Evolutionary conservation across 2,329 filamentous ascomycete genomes (phyloP), one percentile per base, ranked within the genome.

Genomic region (Pyrenochaeta sp.): DNA sequence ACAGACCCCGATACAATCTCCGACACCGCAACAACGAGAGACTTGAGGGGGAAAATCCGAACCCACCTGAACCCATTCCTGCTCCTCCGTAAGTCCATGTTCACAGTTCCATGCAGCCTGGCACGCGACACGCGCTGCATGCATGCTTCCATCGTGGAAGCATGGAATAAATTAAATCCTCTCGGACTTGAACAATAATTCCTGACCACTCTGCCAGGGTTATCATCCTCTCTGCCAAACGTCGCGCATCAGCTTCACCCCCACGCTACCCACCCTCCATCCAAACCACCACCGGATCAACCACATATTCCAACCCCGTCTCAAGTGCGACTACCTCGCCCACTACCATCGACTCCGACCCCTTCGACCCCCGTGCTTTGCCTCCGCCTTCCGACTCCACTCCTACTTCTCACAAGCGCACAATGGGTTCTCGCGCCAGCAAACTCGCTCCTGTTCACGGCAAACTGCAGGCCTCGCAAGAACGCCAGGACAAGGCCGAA

Each of bases 371-470:
- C 17, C 23, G 15, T 15, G 19, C 15, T 27, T 23, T 26, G 11
- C 27, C 14, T 35, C 35, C 24, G n/a, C 19, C 39, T 13, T 29
- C 27, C 17, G 14, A 18, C 34, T 7, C 17, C 19, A 7, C 14
- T 8, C 35, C 15, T 29, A 22, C 14, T 20, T 7, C 24, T 9
- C 27, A 15, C 27, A 35, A 38, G 24, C 34, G n/a, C 5, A 44
- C 22, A 22, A 68, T 68, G 65, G 65, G 65, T 15, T 67, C 65
- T 23, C 65, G 66, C 41, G 41, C 54, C 22, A 58, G 51, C 44
- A 64, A 66, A 37, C 36, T 61, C 31, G 26, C 49, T 7, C 48
- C 48, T 6, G 28, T 47, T 10, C 35, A 46, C 15, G 59, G 55
- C 46, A 63, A 63, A 36, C 44, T 64, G n/a, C 59, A 65, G 40